Evolutionary conservation across 129 eudicot species (phyloP), one percentile per base, ranked within the genome.

Genomic region (Saposhnikovia divaricata): DNA sequence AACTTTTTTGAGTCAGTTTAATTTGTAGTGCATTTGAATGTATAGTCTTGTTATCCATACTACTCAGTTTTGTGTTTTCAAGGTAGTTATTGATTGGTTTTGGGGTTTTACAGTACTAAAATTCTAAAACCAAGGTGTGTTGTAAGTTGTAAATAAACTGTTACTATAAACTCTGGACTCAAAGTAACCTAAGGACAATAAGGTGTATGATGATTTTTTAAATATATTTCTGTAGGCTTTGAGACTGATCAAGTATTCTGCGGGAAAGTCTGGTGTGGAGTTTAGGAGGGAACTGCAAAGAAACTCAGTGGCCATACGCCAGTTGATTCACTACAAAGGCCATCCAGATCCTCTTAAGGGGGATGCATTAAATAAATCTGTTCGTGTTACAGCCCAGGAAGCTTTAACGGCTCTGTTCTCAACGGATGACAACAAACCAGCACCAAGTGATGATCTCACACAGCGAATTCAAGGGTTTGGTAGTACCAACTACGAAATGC

Each of bases 261-360:
- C 92, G 76, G 97, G 96, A 42, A 95, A 95, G 87, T 90, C 97
- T 27, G 96, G 98, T 74, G 88, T 88, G 43, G 98, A 95, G 87
- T 95, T 95, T 66, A 89, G 92, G 89, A 91, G 96, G 82, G 98
- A 93, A 84, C 87, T 93, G 91, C 97, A 91, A 82, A 91, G 98
- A 85, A 87, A 91, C 82, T 93, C 98, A n/a, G 93, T 87, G 78
- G 92, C 97, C 38, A 85, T 91, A 21, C 91, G 97, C 59, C 93
- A 93, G 82, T 83, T 93, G 80, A 87, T 91, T 79, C 98, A 93
- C 83, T 88, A 93, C 81, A 93, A 83, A 85, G 98, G 98, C 50
- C 88, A 93, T 46, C 89, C 91, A 5, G 98, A 93, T 81, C 96
- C 98, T 80, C 47, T 93, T 57, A 91, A 93, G 82, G 98, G 96